phyloP scores from a whole-genome alignment of 2,329 filamentous ascomycete species.

The Cylindrodendrum hubeiense region DNA sequence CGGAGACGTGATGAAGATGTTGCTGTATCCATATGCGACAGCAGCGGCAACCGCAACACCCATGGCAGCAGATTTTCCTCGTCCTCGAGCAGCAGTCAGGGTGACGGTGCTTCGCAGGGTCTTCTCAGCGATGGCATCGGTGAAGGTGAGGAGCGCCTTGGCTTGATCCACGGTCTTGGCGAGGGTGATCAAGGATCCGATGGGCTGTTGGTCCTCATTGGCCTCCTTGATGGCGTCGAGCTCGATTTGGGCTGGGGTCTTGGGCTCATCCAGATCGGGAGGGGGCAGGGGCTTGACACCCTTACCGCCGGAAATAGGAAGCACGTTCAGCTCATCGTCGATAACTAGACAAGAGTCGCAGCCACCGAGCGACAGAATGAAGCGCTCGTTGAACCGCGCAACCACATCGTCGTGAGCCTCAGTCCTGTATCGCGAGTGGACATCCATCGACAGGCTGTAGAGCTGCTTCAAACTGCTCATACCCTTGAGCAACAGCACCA shows the following conservation, averaged over 20 bases:
- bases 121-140: constrained; percentile 96
- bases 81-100: constrained; percentile 91
- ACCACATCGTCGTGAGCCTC: constrained; percentile 96
- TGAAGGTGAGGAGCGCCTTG: constrained; percentile 95
- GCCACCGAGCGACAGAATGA: constrained; percentile 93
- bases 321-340: constrained; percentile 96
- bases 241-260: constrained; percentile 79
- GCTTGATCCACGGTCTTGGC: constrained; percentile 95
- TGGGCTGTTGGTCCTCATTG: constrained; percentile 85
- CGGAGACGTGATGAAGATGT: constrained; percentile 98
- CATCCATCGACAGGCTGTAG: constrained; percentile 97
- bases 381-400: constrained; percentile 96
- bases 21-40: constrained; percentile 96
- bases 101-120: constrained; percentile 94
- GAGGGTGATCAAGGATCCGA: constrained; percentile 85
- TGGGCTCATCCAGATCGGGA: constrained; percentile 78
- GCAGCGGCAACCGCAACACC: constrained; percentile 95
- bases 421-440: constrained; percentile 95
- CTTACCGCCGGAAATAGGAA: constrained; percentile 96
- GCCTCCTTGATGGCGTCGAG: constrained; percentile 89
- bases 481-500: constrained; percentile 90
- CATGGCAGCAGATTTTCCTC: constrained; percentile 96
- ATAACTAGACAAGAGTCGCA: constrained; percentile 96
- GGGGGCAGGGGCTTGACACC: constrained; percentile 86
- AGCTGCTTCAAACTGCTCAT: constrained; percentile 98